Evolutionary conservation across 345 rosid genomes (phyloP).

Genomic region (Camelina neglecta): DNA sequence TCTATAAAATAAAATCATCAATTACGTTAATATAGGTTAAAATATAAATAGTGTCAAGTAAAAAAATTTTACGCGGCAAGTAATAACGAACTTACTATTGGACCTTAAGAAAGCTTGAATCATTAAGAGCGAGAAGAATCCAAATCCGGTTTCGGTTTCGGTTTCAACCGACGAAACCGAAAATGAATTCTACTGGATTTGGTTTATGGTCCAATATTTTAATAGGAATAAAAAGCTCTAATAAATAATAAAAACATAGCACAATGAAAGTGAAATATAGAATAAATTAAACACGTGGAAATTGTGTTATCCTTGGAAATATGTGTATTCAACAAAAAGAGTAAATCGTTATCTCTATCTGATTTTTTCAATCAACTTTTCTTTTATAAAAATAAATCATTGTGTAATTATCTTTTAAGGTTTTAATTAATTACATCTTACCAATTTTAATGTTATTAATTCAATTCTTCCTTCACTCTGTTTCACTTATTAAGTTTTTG

Average conservation of each 20-base stretch:
- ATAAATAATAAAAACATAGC: background rate
- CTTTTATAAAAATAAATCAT: too few species aligned
- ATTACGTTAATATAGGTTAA: too few species aligned
- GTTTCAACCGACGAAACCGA: background rate
- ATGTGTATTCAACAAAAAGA: too few species aligned
- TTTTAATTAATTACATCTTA: too few species aligned
- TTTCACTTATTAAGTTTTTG: background rate
- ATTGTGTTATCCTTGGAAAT: too few species aligned
- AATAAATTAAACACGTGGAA: background rate
- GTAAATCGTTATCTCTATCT: too few species aligned
- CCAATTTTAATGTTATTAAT: background rate
- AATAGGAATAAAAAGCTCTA: background rate
- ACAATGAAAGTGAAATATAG: too few species aligned
- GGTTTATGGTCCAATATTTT: background rate
- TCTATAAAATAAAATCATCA: too few species aligned
- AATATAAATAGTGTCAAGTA: too few species aligned
- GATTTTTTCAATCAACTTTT: too few species aligned
- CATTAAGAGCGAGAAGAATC: background rate
- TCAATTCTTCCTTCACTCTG: background rate
- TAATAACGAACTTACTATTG: background rate
- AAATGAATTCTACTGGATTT: background rate
- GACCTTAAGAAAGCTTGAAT: background rate
- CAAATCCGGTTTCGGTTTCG: background rate
- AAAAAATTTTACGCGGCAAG: too few species aligned
- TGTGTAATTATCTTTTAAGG: too few species aligned